These are phyloP conservation scores for Ogataea salicorniae DNA, from an alignment of 805 yeast species.

Conservation along the genomic window DNA sequence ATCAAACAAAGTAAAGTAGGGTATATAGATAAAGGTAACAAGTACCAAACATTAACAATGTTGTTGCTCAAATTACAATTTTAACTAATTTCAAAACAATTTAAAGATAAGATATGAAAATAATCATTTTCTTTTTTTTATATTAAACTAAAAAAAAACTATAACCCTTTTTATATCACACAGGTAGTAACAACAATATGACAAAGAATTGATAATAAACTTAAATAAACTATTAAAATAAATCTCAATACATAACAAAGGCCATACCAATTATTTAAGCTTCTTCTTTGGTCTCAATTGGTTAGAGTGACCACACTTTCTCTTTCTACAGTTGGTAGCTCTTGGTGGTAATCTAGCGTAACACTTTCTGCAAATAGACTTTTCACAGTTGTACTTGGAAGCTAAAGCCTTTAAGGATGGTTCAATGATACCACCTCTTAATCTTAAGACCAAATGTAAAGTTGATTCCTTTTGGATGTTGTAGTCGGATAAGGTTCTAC, in stretches of 20 bases:
- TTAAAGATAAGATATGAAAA: neutral
- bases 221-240: slow-evolving; percentile 3
- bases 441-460: slow-evolving; percentile 57
- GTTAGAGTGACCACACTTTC: slow-evolving; percentile 99
- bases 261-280: slow-evolving; percentile 72
- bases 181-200: slow-evolving; percentile 4
- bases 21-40: no score
- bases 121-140: neutral
- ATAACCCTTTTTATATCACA: slow-evolving; percentile 10
- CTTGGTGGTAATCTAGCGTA: slow-evolving; percentile 99
- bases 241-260: slow-evolving; percentile 2
- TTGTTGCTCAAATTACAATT: neutral
- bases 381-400: slow-evolving; percentile 99
- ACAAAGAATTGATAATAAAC: neutral
- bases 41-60: neutral
- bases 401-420: slow-evolving; percentile 99
- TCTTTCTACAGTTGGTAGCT: slow-evolving; percentile 99
- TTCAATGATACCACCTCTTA: slow-evolving; percentile 88
- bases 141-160: slow-evolving; percentile 2
- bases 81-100: neutral
- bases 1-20: no score
- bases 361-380: slow-evolving; percentile 98
- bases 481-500: slow-evolving; percentile 91
- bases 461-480: slow-evolving; percentile 91
- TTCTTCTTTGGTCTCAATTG: slow-evolving; percentile 99